Evolutionary conservation across 2,329 filamentous ascomycete genomes (phyloP).

Genomic region (Bretziella fagacearum): DNA sequence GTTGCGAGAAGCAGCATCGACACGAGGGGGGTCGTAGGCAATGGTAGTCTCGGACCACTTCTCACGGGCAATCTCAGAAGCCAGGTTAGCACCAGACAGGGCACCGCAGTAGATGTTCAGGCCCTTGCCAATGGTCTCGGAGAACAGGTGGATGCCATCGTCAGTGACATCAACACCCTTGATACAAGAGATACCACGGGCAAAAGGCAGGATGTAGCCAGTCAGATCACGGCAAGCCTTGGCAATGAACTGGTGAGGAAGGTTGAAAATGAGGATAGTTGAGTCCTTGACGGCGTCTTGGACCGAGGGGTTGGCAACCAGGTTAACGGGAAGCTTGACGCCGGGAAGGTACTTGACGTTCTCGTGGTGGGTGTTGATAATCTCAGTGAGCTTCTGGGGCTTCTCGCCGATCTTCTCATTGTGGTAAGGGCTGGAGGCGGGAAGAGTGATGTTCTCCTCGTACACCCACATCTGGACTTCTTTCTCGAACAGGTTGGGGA

Average conservation of each 20-base stretch:
- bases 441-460: conserved; percentile 70
- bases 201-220: conserved; percentile 80
- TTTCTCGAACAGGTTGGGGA: conserved; percentile 68
- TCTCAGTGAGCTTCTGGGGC: conserved; percentile 68
- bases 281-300: conserved; percentile 66
- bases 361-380: conserved; percentile 89
- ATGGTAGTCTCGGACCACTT: conserved; percentile 97
- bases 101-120: conserved; percentile 94
- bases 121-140: conserved; percentile 79
- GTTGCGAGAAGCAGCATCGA: conserved; percentile 55
- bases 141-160: conserved; percentile 75
- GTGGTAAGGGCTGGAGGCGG: conserved; percentile 58
- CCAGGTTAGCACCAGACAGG: conserved; percentile 90
- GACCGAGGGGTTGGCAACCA: conserved; percentile 69
- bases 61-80: conserved; percentile 81
- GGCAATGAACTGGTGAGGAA: conserved; percentile 89
- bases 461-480: conserved; percentile 98
- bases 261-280: conserved; percentile 86
- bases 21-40: conserved; percentile 78
- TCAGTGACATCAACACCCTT: conserved; percentile 92
- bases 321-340: conserved; percentile 65
- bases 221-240: conserved; percentile 69
- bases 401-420: conserved; percentile 42
- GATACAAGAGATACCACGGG: conserved; percentile 90
- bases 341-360: conserved; percentile 97